phyloP scores from a whole-genome alignment of 108 stramenopile genomes.

The Schizochytrium sp. region DNA sequence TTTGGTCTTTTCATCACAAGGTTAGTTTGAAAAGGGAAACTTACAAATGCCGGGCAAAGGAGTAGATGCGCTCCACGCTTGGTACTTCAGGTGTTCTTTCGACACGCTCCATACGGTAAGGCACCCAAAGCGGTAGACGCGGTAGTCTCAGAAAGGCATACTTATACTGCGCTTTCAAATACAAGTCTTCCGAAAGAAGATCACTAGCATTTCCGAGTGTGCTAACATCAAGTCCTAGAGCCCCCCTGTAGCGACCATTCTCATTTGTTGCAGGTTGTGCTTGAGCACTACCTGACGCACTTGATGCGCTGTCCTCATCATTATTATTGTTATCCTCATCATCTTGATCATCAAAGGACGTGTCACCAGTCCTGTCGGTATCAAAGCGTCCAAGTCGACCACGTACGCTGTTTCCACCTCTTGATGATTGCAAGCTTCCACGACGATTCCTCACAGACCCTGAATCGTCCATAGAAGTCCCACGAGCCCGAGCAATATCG shows the following conservation, averaged over 20 bases:
- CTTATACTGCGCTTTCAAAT: slow-evolving; percentile 50
- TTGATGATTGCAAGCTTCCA: neutral
- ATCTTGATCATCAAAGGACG: neutral
- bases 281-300: neutral
- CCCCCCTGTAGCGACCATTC: neutral
- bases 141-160: slow-evolving; percentile 39
- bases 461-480: neutral
- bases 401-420: neutral
- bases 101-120: slow-evolving; percentile 51
- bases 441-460: neutral
- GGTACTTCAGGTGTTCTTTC: slow-evolving; percentile 55
- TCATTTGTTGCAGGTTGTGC: neutral
- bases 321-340: slow-evolving; percentile 19
- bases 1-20: no score
- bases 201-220: slow-evolving; percentile 34
- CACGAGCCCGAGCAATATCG: neutral
- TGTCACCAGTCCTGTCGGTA: neutral
- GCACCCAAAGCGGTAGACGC: slow-evolving; percentile 37
- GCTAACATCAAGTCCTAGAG: neutral
- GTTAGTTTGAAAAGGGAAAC: neutral
- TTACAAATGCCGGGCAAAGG: slow-evolving; percentile 29
- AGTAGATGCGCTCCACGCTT: slow-evolving; percentile 55
- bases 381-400: neutral
- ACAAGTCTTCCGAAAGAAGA: neutral
- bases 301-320: neutral